Evolutionary conservation across 2,329 filamentous ascomycete species (phyloP).

Genomic region (Didymella pomorum): DNA sequence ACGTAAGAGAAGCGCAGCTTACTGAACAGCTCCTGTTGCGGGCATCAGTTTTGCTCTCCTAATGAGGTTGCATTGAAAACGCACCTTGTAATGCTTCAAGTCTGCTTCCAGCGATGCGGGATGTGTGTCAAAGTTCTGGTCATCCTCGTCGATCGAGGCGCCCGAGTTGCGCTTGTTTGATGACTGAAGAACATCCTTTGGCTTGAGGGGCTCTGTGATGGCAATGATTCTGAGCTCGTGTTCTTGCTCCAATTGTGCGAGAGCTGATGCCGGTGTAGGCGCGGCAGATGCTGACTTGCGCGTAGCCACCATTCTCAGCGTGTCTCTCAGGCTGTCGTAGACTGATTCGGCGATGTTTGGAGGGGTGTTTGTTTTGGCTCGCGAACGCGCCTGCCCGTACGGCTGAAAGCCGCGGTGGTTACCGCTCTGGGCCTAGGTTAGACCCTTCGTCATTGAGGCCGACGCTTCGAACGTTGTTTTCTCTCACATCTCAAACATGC

Average conservation of each 20-base stretch:
- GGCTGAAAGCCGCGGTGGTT: slow-evolving; percentile 36
- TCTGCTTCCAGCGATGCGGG: slow-evolving; percentile 81
- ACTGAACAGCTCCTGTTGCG: slow-evolving; percentile 81
- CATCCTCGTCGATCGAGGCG: slow-evolving; percentile 70
- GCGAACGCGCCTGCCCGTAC: slow-evolving; percentile 21
- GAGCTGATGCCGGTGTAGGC: slow-evolving; percentile 42
- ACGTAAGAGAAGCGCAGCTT: slow-evolving; percentile 97
- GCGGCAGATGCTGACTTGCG: slow-evolving; percentile 32
- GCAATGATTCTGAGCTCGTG: slow-evolving; percentile 75
- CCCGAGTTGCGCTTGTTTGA: slow-evolving; percentile 57
- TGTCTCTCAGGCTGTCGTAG: not conserved
- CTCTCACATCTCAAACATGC: slow-evolving; percentile 28
- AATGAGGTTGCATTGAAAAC: not conserved
- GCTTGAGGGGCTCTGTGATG: slow-evolving; percentile 76
- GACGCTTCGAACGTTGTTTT: slow-evolving; percentile 5
- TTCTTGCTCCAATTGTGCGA: slow-evolving; percentile 65
- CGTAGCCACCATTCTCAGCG: slow-evolving; percentile 36
- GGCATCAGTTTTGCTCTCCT: slow-evolving; percentile 14
- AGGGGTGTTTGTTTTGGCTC: slow-evolving; percentile 44
- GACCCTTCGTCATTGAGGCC: slow-evolving; percentile 12
- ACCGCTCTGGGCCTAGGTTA: slow-evolving; percentile 25
- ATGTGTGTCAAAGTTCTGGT: slow-evolving; percentile 70
- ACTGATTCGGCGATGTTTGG: slow-evolving; percentile 11
- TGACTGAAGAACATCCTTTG: slow-evolving; percentile 55
- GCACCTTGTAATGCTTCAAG: slow-evolving; percentile 81